Evolutionary conservation across 306 rosid genomes (phyloP).

Genomic region (Vicia sativa): DNA sequence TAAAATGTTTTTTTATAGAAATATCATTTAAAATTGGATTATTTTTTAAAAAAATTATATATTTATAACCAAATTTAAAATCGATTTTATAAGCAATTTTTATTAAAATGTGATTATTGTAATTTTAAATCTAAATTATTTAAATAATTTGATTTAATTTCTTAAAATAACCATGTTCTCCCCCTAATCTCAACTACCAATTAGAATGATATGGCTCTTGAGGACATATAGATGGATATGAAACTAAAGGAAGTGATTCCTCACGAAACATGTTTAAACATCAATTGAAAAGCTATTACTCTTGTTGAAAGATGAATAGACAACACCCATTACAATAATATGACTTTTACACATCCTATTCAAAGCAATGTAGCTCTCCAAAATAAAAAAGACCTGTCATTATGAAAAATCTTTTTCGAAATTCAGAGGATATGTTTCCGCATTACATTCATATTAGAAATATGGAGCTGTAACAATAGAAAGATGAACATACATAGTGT

Average conservation of each 20-base stretch:
- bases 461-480: slow-evolving; percentile 54
- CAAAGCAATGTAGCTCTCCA: not conserved
- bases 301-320: slow-evolving; percentile 8
- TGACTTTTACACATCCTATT: not conserved
- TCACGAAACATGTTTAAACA: slow-evolving; percentile 3
- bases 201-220: not conserved
- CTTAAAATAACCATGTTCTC: no score
- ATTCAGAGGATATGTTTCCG: slow-evolving; percentile 36
- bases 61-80: no score
- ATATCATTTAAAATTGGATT: no score
- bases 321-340: not conserved
- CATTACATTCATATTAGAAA: slow-evolving; percentile 66
- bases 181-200: not conserved
- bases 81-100: no score
- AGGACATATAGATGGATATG: not conserved
- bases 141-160: no score
- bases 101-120: no score
- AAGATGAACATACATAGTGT: slow-evolving; percentile 53
- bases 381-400: not conserved
- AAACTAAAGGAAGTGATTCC: not conserved
- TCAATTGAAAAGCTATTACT: not conserved
- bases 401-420: not conserved
- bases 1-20: no score
- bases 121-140: no score
- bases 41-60: no score